Base-by-base conservation (phyloP, 1,284 basidiomycete species). In the Polyporus tsugae region DNA sequence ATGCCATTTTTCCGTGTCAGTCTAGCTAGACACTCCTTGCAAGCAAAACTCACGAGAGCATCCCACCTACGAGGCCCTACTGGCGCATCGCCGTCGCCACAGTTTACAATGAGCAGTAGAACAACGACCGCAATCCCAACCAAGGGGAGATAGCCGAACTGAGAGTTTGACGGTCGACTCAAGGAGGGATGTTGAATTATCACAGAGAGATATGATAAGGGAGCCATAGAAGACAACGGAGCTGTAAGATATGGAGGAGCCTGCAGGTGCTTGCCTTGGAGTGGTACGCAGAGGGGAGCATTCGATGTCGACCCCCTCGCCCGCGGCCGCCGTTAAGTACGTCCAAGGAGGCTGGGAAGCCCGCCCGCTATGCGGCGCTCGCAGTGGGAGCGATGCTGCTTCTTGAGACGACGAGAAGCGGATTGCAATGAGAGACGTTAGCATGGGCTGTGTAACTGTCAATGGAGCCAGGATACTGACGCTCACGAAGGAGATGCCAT, bases 361-460 rank as follows among this genome's bases (percentile, higher is more conserved):
- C 55, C 29, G 53, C 33, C 55, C 33, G 35, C 33, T 35, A n/a
- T 38, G 35, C 35, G 35, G 55, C 33, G 33, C 52, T 38, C 19
- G 35, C 35, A 35, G 19, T 38, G 33, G 33, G 22, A 49, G 46
- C 46, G n/a, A 49, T 22, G 22, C 22, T 49, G 17, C 55, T 58
- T 38, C 55, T 35, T 35, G 35, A 58, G 35, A n/a, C 19, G 29
- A 7, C 29, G 55, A 38, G 35, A 58, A 38, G 19, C 55, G 35
- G 35, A 38, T 22, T 33, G 29, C 55, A 38, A 13, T 33, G 33
- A 58, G 17, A 7, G 55, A 38, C 35, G 55, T 35, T 17, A n/a
- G 55, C 35, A 38, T 22, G n/a, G 55, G 55, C 55, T 58, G 55
- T 58, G 55, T 38, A 58, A 19, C 55, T 36, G 55, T 58, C 55